Evolutionary conservation across 2,329 filamentous ascomycete genomes (phyloP).

Genomic region (Pleoardoris graminearum): DNA sequence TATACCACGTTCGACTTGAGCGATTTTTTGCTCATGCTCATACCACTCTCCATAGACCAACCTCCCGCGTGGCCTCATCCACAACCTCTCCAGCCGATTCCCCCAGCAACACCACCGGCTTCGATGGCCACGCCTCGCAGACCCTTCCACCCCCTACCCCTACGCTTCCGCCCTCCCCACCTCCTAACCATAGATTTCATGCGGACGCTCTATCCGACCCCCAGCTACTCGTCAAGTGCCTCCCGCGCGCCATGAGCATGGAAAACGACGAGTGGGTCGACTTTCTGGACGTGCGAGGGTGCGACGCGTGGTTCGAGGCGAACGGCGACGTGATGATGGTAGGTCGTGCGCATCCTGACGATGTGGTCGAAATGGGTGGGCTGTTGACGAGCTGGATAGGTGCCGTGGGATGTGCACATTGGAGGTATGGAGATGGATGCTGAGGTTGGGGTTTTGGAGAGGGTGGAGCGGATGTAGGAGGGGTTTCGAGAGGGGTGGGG

Average conservation of each 20-base stretch:
- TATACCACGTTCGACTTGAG: neutral
- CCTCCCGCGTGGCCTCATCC: neutral
- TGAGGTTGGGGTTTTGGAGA: neutral
- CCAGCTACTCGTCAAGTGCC: conserved; percentile 5
- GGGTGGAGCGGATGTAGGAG: neutral
- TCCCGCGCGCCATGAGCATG: conserved; percentile 28
- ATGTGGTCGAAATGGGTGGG: neutral
- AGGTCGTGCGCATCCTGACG: neutral
- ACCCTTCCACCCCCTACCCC: neutral
- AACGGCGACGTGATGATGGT: conserved; percentile 33
- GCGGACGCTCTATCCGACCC: neutral
- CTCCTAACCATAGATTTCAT: too few relatives aligned
- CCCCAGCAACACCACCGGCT: conserved; percentile 14
- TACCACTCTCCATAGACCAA: neutral
- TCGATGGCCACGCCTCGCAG: conserved; percentile 27
- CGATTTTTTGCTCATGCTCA: neutral
- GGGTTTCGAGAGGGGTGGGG: neutral
- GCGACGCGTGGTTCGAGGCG: conserved; percentile 35
- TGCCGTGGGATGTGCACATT: conserved; percentile 4
- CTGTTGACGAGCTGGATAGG: neutral
- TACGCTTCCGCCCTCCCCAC: neutral
- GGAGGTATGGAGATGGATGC: conserved; percentile 1
- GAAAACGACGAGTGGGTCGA: conserved; percentile 37
- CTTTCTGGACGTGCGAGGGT: conserved; percentile 30
- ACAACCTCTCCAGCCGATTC: neutral